Percentiles rank a stretch among this genome's conserved stretches.
phyloP scores from a whole-genome alignment of 2,329 filamentous ascomycete genomes.

The Tolypocladium album region DNA sequence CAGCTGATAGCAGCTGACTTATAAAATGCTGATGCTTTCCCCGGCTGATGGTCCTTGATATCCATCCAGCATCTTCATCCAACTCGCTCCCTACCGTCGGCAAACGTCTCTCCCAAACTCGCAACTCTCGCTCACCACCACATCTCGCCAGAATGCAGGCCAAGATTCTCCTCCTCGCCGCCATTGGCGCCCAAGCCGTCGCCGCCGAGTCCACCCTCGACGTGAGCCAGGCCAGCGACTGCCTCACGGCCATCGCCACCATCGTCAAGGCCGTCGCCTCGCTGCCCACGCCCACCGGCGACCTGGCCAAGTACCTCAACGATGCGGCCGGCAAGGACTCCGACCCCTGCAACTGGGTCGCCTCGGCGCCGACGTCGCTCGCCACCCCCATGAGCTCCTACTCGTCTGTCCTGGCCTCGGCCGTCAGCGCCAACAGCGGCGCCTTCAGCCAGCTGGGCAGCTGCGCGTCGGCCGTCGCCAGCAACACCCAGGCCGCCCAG shows the following conservation, averaged over 20 bases:
- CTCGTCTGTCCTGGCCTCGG: not conserved
- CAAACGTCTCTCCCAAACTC: not conserved
- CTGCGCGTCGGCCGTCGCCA: not conserved
- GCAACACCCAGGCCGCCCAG: not conserved
- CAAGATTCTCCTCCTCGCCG: not conserved
- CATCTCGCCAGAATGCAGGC: not conserved
- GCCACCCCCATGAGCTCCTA: not conserved
- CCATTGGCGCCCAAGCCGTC: not conserved
- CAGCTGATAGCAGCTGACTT: not conserved
- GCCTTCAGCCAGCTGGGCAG: not conserved
- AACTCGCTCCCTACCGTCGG: not conserved
- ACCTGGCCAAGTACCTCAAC: not conserved
- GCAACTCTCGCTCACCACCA: not conserved
- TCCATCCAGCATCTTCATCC: not conserved
- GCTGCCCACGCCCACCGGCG: not conserved
- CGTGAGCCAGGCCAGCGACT: not conserved
- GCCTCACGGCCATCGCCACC: not conserved
- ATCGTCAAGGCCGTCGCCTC: not conserved
- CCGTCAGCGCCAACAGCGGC: not conserved
- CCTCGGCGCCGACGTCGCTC: not conserved
- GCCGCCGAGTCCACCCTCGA: not conserved
- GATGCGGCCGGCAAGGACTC: no score
- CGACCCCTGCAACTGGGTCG: not conserved
- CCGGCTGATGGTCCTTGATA: not conserved
- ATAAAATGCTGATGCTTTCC: not conserved